Conservation (phyloP, 2,329 filamentous ascomycete genomes). For the Epicoccum nigrum region DNA sequence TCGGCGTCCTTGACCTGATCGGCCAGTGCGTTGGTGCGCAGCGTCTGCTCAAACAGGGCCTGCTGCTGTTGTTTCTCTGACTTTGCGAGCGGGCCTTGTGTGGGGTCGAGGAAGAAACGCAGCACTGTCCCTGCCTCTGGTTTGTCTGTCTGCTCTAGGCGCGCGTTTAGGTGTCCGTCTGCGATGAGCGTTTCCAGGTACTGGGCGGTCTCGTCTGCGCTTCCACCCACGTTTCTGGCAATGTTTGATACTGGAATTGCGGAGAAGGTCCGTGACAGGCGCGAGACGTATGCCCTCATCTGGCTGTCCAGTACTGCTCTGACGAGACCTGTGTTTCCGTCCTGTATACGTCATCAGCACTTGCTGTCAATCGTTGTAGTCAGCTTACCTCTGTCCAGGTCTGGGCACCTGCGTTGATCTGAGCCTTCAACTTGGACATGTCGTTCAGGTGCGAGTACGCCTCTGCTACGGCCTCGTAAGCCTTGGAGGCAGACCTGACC, state of each 20-base stretch:
- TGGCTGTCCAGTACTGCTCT: constrained; percentile 72
- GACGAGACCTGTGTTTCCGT: constrained; percentile 76
- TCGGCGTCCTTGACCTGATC: constrained; percentile 61
- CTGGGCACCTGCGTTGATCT: constrained; percentile 64
- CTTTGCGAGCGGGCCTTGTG: constrained; percentile 46
- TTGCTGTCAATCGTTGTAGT: not conserved
- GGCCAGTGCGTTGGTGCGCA: constrained; percentile 58
- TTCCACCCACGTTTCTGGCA: constrained; percentile 56
- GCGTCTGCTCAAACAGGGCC: constrained; percentile 57
- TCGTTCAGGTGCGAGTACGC: constrained; percentile 64
- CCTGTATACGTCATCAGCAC: constrained; percentile 50
- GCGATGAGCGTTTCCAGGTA: constrained; percentile 61
- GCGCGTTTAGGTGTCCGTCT: constrained; percentile 58
- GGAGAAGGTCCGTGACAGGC: constrained; percentile 74
- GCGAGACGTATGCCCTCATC: constrained; percentile 75
- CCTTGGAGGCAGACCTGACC: constrained; percentile 65
- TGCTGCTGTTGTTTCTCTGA: constrained; percentile 49
- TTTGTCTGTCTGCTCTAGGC: constrained; percentile 53
- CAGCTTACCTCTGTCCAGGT: constrained; percentile 65
- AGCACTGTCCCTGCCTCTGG: constrained; percentile 55
- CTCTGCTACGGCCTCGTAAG: constrained; percentile 73
- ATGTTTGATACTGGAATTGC: constrained; percentile 64
- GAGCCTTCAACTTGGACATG: constrained; percentile 64
- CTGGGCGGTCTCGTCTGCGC: constrained; percentile 58
- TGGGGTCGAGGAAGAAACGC: constrained; percentile 56